Conservation (phyloP, 176 grass and related monocot genomes). For the Triticum monococcum region DNA sequence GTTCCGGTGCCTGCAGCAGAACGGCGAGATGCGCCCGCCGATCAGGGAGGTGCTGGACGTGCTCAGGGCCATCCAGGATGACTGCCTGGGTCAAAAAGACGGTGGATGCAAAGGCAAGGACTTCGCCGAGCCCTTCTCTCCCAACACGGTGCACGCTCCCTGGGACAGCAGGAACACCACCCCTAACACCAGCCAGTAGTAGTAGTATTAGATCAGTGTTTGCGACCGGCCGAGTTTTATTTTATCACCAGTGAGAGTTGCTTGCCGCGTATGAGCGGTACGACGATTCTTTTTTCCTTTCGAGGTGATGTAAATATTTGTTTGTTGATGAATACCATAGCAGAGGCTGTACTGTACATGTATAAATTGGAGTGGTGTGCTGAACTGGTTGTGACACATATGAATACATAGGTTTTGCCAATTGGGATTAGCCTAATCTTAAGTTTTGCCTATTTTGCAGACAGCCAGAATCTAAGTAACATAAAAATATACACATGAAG, state of each 20-base stretch:
- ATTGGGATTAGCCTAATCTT: background rate
- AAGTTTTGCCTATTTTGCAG: background rate
- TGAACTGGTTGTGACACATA: background rate
- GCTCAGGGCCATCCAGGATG: slow-evolving; percentile 51
- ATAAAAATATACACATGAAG: no score
- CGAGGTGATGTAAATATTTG: slow-evolving; percentile 34
- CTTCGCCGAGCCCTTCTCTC: slow-evolving; percentile 30
- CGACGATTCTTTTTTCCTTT: slow-evolving; percentile 6
- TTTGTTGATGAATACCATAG: no score
- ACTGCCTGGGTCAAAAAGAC: slow-evolving; percentile 21
- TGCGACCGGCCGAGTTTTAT: background rate
- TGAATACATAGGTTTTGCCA: background rate
- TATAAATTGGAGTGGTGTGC: background rate
- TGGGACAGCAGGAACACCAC: slow-evolving; percentile 68
- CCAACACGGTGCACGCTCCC: slow-evolving; percentile 53
- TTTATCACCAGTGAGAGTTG: background rate
- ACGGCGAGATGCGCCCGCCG: slow-evolving; percentile 85
- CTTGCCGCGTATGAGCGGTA: slow-evolving; percentile 3
- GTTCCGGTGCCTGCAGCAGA: slow-evolving; percentile 87
- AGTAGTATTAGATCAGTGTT: slow-evolving; percentile 3
- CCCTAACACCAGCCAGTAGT: slow-evolving; percentile 54
- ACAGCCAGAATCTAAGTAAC: background rate
- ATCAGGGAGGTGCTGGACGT: slow-evolving; percentile 78
- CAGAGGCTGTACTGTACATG: no score
- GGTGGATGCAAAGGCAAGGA: slow-evolving; percentile 41